Conservation (phyloP, 768 basidiomycete genomes). For the Rhodotorula babjevae region DNA sequence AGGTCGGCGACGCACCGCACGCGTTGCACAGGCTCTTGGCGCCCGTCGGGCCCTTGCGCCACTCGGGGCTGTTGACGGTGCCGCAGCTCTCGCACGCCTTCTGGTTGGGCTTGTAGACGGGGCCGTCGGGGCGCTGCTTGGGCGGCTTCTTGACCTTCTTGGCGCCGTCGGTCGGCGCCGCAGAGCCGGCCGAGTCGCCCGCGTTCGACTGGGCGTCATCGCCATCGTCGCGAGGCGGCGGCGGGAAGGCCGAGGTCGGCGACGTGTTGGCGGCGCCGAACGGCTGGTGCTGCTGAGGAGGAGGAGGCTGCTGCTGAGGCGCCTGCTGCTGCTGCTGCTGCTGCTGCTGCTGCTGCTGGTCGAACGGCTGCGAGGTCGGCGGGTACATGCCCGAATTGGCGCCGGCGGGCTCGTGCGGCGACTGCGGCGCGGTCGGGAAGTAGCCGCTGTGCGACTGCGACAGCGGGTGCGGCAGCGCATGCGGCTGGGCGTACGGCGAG, state of each 20-base stretch:
- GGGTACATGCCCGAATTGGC: not conserved
- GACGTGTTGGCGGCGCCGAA: too few relatives aligned
- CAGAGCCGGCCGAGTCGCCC: not conserved
- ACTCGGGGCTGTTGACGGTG: constrained; percentile 37
- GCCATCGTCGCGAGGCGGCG: too few relatives aligned
- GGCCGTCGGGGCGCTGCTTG: constrained; percentile 27
- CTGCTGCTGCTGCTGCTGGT: not conserved
- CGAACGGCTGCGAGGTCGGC: too few relatives aligned
- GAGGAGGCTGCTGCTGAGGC: too few relatives aligned
- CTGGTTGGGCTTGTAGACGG: constrained; percentile 25
- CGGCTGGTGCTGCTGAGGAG: not conserved
- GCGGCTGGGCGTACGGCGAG: not conserved
- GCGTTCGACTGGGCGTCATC: too few relatives aligned
- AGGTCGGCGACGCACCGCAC: constrained; percentile 18
- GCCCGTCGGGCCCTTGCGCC: constrained; percentile 40
- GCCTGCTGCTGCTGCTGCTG: not conserved
- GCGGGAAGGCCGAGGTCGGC: not conserved
- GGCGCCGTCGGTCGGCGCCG: not conserved
- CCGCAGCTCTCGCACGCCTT: constrained; percentile 37
- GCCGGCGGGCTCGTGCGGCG: not conserved
- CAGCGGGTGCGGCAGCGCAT: constrained; percentile 8
- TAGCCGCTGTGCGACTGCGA: not conserved
- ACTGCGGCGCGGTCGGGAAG: not conserved
- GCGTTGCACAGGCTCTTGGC: constrained; percentile 36
- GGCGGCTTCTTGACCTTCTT: constrained; percentile 13